Base-by-base conservation (phyloP, 2,329 filamentous ascomycete species). In the Phialophora expanda region DNA sequence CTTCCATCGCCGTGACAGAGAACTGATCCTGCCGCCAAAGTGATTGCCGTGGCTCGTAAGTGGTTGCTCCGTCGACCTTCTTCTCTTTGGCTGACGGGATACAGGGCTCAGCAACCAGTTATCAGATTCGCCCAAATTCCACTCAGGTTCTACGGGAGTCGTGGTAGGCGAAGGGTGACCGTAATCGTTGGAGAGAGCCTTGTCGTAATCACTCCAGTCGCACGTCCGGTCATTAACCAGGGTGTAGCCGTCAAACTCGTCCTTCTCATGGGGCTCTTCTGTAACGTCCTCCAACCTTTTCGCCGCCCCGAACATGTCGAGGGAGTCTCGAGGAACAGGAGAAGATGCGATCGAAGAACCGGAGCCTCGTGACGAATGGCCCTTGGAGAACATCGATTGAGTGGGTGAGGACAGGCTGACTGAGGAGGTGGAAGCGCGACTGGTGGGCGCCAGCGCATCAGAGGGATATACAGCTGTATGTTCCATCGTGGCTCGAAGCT, bases 241-340 rank as follows among this genome's bases (percentile, higher is more conserved):
- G 34, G 65, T 68, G 59, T 69, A 70, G 32, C 68, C 66, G 28
- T 70, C 66, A 53, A 67, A 66, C 44, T 67, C 66, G 41, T 69
- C 66, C 57, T 62, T 68, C 58, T 70, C 70, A 24, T 64, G 64
- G 59, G 80, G 75, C 74, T 96, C 93, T 77, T 97, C 93, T 74
- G 93, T 86, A 22, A 97, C 90, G 73, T 95, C 91, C 17, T 92
- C 90, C 68, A 97, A 82, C 66, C 86, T 84, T 78, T 91, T 91
- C 73, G 84, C 82, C 0, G 86, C 80, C 11, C 72, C 72, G 30
- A 77, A 75, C 60, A 77, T 76, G 70, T 87, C 86, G 68, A 80
- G 79, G 32, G 78, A 79, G 62, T 78, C 80, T 46, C 79, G 78
- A 58, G 80, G 84, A 38, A 68, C 58, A 65, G 84, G 89, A 66